These are phyloP conservation scores for Tarenaya hassleriana DNA, from an alignment of 345 rosid species.

Conservation along the genomic window DNA sequence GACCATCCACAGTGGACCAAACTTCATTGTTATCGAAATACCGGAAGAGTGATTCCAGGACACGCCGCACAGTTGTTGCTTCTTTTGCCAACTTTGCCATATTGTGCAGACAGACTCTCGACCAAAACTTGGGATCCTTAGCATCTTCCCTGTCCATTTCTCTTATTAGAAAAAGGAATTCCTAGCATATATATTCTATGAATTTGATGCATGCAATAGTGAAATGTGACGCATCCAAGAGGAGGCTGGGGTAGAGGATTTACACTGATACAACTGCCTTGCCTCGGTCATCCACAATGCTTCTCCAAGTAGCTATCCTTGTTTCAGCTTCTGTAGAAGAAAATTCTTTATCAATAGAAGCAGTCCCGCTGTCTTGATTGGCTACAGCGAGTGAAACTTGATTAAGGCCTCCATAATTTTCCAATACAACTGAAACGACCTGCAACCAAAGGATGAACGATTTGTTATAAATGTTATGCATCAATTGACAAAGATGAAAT, in stretches of 20 bases:
- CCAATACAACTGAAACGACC: slow-evolving; percentile 67
- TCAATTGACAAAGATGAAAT: neutral
- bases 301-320: slow-evolving; percentile 53
- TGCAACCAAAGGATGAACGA: slow-evolving; percentile 15
- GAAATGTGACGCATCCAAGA: slow-evolving; percentile 1
- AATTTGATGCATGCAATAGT: slow-evolving; percentile 5
- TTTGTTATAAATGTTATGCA: slow-evolving; percentile 2
- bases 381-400: slow-evolving; percentile 18
- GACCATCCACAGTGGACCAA: slow-evolving; percentile 55
- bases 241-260: slow-evolving; percentile 26
- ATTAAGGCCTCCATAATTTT: slow-evolving; percentile 42
- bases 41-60: slow-evolving; percentile 60
- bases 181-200: neutral
- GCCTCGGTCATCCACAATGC: slow-evolving; percentile 55
- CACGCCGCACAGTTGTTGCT: slow-evolving; percentile 61
- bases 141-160: slow-evolving; percentile 43
- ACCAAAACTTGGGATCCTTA: slow-evolving; percentile 53
- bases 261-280: slow-evolving; percentile 47
- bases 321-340: slow-evolving; percentile 32
- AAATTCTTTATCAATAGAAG: slow-evolving; percentile 26
- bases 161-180: neutral
- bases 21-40: slow-evolving; percentile 53
- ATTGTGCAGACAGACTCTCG: slow-evolving; percentile 56
- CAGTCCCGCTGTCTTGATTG: slow-evolving; percentile 27
- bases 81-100: slow-evolving; percentile 65